Conservation (phyloP, 305 asterid genomes). For the Coffea humblotiana region DNA sequence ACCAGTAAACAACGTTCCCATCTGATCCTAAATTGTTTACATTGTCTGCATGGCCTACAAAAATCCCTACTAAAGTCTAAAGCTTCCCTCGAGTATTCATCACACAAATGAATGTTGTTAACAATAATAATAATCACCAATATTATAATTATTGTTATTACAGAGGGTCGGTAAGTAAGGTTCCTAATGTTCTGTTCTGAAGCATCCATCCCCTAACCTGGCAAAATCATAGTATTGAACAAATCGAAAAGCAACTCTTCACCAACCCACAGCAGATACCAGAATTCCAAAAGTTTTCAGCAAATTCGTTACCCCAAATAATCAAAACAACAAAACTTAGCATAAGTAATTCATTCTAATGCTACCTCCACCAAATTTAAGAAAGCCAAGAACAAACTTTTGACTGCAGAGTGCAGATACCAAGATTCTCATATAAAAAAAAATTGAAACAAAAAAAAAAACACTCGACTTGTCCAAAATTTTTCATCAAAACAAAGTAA, state of each 20-base stretch:
- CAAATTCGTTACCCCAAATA: not conserved
- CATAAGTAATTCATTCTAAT: not conserved
- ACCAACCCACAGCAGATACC: not conserved
- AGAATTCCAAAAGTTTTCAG: not conserved
- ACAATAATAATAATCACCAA: too few relatives aligned
- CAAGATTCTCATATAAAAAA: too few relatives aligned
- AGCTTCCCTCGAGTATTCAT: not conserved
- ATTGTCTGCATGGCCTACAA: not conserved
- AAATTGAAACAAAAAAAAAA: too few relatives aligned
- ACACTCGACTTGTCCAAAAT: too few relatives aligned
- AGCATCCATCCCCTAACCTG: too few relatives aligned
- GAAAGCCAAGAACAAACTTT: not conserved
- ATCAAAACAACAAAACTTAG: not conserved
- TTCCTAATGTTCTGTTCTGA: not conserved
- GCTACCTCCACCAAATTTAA: not conserved
- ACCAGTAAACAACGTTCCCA: not conserved
- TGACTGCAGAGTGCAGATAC: not conserved
- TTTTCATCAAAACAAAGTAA: too few relatives aligned
- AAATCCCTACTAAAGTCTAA: not conserved
- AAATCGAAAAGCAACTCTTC: not conserved
- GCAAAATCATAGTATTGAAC: not conserved
- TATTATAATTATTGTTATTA: too few relatives aligned
- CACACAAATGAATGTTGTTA: too few relatives aligned
- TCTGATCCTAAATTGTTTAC: not conserved
- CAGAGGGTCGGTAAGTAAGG: too few relatives aligned